Base-by-base conservation (phyloP, 495 filamentous ascomycete genomes). In the Penicillium argentinense region DNA sequence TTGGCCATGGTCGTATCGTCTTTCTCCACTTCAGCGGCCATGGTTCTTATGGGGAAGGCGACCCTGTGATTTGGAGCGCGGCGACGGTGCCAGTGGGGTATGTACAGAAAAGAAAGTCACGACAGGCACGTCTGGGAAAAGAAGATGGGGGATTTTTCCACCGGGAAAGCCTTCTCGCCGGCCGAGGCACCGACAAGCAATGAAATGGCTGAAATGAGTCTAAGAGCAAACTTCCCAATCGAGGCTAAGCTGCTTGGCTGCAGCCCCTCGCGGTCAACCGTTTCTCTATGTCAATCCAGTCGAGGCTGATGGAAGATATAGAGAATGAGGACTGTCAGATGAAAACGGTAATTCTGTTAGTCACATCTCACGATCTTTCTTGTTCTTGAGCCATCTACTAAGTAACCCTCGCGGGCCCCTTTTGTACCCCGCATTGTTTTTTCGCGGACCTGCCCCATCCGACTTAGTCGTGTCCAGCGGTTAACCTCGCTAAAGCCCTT, bases 191-290 rank as follows among this genome's bases (percentile, higher is more conserved):
- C n/a, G n/a, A n/a, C n/a, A n/a, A n/a, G n/a, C n/a, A n/a, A n/a
- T n/a, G n/a, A n/a, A n/a, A n/a, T n/a, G n/a, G n/a, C n/a, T n/a
- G n/a, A n/a, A n/a, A n/a, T n/a, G 28, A n/a, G 9, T 6, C 13
- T 30, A n/a, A 36, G 33, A 9, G 33, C 33, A 22, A 36, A 18
- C 9, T 19, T 36, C 21, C 21, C 16, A 9, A 36, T 36, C 33
- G 33, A 36, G 12, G 33, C 33, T 36, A 36, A 36, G 21, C n/a
- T 36, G 33, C 33, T 36, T 36, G 33, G 33, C 33, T 18, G 33
- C 33, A 36, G 33, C 7, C 33, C 17, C 9, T 36, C 17, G 9
- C 33, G 14, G 33, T 36, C 17, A 36, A 21, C 6, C 33, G 1
- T 26, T 17, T 36, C 17, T 36, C 33, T 36, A 22, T 18, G 21